A percentile compares a stretch with the other conserved stretches of the same genome.
These are phyloP conservation scores for Gamsiella multidivaricata DNA, from an alignment of 192 early-diverging fungal species.

Conservation along the genomic window DNA sequence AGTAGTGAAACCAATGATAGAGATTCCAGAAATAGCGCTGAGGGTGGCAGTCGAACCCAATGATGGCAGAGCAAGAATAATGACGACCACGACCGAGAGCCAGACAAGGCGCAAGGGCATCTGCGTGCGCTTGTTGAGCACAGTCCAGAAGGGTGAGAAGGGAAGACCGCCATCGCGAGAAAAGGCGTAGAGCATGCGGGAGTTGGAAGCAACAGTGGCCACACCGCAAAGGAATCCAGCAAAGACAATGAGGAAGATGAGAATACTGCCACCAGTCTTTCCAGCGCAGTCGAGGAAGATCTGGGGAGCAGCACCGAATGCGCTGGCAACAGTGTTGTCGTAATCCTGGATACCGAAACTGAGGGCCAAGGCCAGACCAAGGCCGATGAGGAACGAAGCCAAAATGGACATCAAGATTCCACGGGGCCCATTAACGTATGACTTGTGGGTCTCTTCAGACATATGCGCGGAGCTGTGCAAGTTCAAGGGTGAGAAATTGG, in stretches of 20 bases:
- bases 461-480: slow-evolving; percentile 41
- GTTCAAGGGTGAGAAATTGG: no score
- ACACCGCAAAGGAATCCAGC: slow-evolving; percentile 59
- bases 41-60: slow-evolving; percentile 55
- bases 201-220: slow-evolving; percentile 57
- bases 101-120: slow-evolving; percentile 56
- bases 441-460: slow-evolving; percentile 57
- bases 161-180: slow-evolving; percentile 63
- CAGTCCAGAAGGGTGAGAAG: slow-evolving; percentile 42
- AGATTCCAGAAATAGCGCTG: slow-evolving; percentile 55
- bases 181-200: slow-evolving; percentile 62
- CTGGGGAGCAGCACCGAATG: slow-evolving; percentile 46
- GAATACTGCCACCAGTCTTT: slow-evolving; percentile 34
- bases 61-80: slow-evolving; percentile 51
- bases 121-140: slow-evolving; percentile 49
- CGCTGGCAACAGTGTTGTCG: slow-evolving; percentile 29
- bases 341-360: slow-evolving; percentile 57
- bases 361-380: slow-evolving; percentile 51
- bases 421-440: slow-evolving; percentile 51
- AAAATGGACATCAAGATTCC: slow-evolving; percentile 54
- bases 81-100: slow-evolving; percentile 44
- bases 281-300: slow-evolving; percentile 60
- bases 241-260: slow-evolving; percentile 58
- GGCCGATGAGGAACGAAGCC: slow-evolving; percentile 43
- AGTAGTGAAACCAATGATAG: slow-evolving; percentile 53